Base-by-base conservation (phyloP, 2,329 filamentous ascomycete species). In the Cercospora sp. region DNA sequence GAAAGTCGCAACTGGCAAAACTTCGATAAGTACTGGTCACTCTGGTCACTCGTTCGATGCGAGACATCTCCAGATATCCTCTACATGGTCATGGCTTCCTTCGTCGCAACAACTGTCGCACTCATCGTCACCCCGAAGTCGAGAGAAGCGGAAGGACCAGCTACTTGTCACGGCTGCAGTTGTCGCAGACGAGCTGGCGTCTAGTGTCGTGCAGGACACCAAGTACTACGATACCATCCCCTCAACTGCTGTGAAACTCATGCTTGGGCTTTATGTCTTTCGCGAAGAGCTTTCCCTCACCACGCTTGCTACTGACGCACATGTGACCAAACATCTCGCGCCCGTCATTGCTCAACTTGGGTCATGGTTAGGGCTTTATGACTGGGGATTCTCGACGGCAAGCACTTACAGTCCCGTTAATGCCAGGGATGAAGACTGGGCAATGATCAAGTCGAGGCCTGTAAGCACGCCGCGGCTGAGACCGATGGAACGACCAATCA, bases 211-310 rank as follows among this genome's bases (percentile, higher is more conserved):
- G 59, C 26, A 12, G 57, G 58, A 55, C 12, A 58, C 26, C 9
- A 55, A 60, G 40, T 64, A 24, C 58, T 61, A 62, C 32, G 51
- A 57, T 26, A 37, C 51, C 10, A 32, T 26, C 12, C 26, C 62
- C 13, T 65, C 65, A 30, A 68, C 63, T 13, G 75, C 69, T 40
- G 65, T 71, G 32, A 74, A 74, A 43, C 63, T 79, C 7, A 77
- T 96, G 71, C 82, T 89, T 45, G 90, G 88, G 0, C 83, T 99
- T 12, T 95, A 99, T 80, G 83, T 98, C 3, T 82, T 97, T n/a
- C 86, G 91, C 0, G 94, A 99, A 78, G 95, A 99, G 77, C 86
- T 91, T 70, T 98, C 97, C 77, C 85, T 99, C 1, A 88, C 92
- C n/a, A 67, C 60, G 16, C 66, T 79, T 16, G 40, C 60, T 21